phyloP scores from a whole-genome alignment of 306 rosid species.

The Corylus avellana region DNA sequence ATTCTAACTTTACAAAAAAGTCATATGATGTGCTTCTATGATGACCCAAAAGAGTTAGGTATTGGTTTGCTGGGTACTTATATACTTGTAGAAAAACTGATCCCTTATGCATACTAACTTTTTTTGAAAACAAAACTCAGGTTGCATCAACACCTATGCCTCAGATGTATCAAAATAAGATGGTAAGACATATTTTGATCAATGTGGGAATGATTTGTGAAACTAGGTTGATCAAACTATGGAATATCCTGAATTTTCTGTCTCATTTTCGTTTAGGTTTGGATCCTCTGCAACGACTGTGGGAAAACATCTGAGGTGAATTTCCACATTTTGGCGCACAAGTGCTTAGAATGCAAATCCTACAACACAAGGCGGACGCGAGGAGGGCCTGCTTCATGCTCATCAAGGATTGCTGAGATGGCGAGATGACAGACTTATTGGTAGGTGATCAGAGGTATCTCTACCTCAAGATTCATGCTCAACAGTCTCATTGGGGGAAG shows the following conservation, averaged over 20 bases:
- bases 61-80: not conserved
- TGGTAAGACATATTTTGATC: conserved; percentile 32
- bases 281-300: conserved; percentile 81
- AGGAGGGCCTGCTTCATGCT: conserved; percentile 52
- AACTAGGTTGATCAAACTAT: not conserved
- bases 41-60: not conserved
- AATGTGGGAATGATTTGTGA: not conserved
- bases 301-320: conserved; percentile 58
- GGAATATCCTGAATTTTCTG: not conserved
- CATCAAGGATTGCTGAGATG: conserved; percentile 42
- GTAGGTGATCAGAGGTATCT: not conserved
- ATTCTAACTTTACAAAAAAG: not conserved
- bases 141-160: conserved; percentile 48
- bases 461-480: not conserved
- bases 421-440: conserved; percentile 37
- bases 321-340: conserved; percentile 54
- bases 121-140: conserved; percentile 23
- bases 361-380: conserved; percentile 61
- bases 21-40: not conserved
- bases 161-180: conserved; percentile 40
- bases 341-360: conserved; percentile 52
- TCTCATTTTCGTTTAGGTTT: conserved; percentile 43
- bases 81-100: not conserved
- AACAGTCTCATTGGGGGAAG: not conserved
- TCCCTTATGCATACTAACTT: not conserved